phyloP scores from a whole-genome alignment of 2,329 filamentous ascomycete species.

The Chaetomium olivaceum region DNA sequence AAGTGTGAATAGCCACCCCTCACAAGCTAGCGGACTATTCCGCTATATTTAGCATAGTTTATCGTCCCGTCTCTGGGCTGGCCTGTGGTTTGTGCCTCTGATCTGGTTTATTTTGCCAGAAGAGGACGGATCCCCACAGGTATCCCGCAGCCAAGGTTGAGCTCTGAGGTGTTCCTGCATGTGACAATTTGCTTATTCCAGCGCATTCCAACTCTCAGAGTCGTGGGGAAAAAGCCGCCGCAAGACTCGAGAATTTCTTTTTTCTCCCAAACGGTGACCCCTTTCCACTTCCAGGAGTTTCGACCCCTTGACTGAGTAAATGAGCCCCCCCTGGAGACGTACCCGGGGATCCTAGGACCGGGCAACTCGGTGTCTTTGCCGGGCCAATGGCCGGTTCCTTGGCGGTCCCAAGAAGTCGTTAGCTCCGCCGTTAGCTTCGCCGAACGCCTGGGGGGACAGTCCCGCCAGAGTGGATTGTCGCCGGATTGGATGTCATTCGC shows the following conservation, averaged over 20 bases:
- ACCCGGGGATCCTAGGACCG: slow-evolving; percentile 10
- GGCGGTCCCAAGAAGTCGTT: slow-evolving; percentile 18
- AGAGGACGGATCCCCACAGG: slow-evolving; percentile 1
- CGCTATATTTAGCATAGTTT: slow-evolving; percentile 6
- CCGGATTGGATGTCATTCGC: slow-evolving; percentile 10
- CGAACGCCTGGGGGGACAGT: neutral
- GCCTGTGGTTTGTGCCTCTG: neutral
- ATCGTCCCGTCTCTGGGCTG: too few species aligned
- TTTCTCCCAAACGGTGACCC: neutral
- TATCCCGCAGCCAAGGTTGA: neutral
- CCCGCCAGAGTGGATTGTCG: slow-evolving; percentile 12
- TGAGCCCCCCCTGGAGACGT: slow-evolving; percentile 7
- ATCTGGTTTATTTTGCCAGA: slow-evolving; percentile 6
- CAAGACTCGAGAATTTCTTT: neutral
- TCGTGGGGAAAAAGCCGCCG: slow-evolving; percentile 1
- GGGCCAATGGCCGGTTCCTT: slow-evolving; percentile 17
- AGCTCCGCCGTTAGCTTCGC: slow-evolving; percentile 16
- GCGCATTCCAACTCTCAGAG: neutral
- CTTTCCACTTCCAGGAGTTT: neutral
- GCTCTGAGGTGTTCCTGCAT: neutral
- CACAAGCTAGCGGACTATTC: neutral
- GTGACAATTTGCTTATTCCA: neutral
- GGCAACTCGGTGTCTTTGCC: neutral
- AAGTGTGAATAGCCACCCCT: neutral
- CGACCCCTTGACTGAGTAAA: neutral